Evolutionary conservation across 2,329 filamentous ascomycete species (phyloP).

Genomic region (Bipolaris gigantea): DNA sequence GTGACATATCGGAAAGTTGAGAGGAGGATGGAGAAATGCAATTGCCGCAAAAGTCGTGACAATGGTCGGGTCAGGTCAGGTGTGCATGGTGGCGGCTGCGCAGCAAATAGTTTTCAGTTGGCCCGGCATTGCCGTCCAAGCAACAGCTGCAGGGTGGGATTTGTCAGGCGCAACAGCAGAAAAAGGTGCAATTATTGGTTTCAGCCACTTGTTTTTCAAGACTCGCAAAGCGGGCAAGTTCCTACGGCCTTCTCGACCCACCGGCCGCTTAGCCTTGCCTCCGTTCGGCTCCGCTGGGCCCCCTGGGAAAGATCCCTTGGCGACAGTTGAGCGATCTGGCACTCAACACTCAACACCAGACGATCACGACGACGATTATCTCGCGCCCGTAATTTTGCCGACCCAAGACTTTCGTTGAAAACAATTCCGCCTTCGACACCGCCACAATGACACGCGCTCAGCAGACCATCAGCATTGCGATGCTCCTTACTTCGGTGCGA

Average conservation of each 20-base stretch:
- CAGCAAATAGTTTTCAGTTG: constrained; percentile 4
- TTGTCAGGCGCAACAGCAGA: background rate
- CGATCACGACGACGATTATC: constrained; percentile 19
- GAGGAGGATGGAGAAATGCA: constrained; percentile 6
- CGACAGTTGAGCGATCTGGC: constrained; percentile 34
- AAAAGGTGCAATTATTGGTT: constrained; percentile 8
- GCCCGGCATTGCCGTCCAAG: background rate
- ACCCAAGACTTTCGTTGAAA: constrained; percentile 28
- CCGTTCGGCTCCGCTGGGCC: constrained; percentile 22
- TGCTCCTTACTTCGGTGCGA: constrained; percentile 84
- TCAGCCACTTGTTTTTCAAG: constrained; percentile 13
- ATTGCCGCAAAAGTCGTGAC: constrained; percentile 5
- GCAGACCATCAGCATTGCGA: constrained; percentile 85
- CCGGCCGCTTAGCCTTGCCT: constrained; percentile 13
- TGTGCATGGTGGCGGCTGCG: constrained; percentile 11
- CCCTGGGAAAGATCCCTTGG: constrained; percentile 28
- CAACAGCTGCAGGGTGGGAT: constrained; percentile 1
- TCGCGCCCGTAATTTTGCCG: constrained; percentile 12
- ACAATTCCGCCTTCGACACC: constrained; percentile 1
- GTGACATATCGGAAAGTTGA: constrained; percentile 18
- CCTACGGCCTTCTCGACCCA: constrained; percentile 13
- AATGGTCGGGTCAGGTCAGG: constrained; percentile 16
- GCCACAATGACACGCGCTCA: constrained; percentile 86
- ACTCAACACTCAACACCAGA: constrained; percentile 22
- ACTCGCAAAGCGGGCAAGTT: constrained; percentile 8